These are phyloP conservation scores for Mediolabrus comicus DNA, from an alignment of 108 stramenopile species.

Conservation along the genomic window DNA sequence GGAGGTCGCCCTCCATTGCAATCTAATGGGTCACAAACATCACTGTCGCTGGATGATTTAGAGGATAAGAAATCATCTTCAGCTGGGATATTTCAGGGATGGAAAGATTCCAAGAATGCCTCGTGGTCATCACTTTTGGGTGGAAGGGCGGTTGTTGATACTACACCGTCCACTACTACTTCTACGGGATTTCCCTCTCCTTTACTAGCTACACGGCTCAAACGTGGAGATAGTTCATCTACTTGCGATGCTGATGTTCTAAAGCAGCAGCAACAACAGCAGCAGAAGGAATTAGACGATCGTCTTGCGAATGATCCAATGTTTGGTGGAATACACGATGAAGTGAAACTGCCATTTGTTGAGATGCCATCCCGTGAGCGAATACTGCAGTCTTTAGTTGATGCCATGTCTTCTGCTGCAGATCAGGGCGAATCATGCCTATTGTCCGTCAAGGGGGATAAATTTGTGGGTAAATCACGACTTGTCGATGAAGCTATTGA, in stretches of 20 bases:
- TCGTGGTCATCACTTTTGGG: background rate
- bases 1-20: too few species aligned
- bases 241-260: background rate
- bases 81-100: background rate
- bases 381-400: slow-evolving; percentile 11
- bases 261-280: background rate
- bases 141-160: background rate
- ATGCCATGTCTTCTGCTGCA: slow-evolving; percentile 12
- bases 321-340: slow-evolving; percentile 6
- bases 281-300: background rate
- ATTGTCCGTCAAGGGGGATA: slow-evolving; percentile 19
- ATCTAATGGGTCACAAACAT: too few species aligned
- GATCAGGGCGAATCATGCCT: slow-evolving; percentile 27
- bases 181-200: background rate
- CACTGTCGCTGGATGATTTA: background rate
- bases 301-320: slow-evolving; percentile 19
- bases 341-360: slow-evolving; percentile 11
- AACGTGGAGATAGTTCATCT: background rate
- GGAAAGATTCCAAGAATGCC: background rate
- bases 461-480: slow-evolving; percentile 33
- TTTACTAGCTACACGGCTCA: background rate
- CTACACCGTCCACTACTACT: background rate
- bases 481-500: slow-evolving; percentile 17
- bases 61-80: background rate
- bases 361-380: slow-evolving; percentile 24